Evolutionary conservation across 2,329 filamentous ascomycete genomes (phyloP).

Genomic region (Pezicula carpinea): DNA sequence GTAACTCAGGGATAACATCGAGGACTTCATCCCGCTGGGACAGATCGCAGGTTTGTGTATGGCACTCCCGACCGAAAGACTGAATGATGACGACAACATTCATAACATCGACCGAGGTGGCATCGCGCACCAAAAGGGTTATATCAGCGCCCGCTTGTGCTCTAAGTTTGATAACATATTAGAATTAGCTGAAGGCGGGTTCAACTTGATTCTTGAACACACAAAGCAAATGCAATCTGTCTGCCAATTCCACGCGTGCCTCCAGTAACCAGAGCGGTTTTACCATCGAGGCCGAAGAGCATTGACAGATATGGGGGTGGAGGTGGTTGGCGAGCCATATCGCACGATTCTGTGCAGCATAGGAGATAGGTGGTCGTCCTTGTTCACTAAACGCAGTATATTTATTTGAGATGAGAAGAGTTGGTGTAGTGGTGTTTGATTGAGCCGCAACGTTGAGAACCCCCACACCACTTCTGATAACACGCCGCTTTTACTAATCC

Average conservation of each 20-base stretch:
- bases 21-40: conserved; percentile 3
- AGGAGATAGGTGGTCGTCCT: not conserved
- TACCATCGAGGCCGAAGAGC: conserved; percentile 79
- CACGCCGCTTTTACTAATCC: too few species aligned
- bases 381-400: too few species aligned
- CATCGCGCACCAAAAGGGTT: conserved; percentile 11
- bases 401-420: too few species aligned
- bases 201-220: not conserved
- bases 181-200: conserved; percentile 6
- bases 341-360: not conserved
- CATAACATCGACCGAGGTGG: conserved; percentile 9
- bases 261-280: conserved; percentile 77
- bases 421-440: too few species aligned
- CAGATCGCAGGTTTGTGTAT: conserved; percentile 10
- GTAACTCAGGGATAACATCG: conserved; percentile 27
- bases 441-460: too few species aligned
- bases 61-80: conserved; percentile 4
- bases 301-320: conserved; percentile 28
- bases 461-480: too few species aligned
- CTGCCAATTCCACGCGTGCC: conserved; percentile 72
- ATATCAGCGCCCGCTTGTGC: conserved; percentile 34
- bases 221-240: conserved; percentile 27
- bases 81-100: conserved; percentile 8
- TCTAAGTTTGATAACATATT: conserved; percentile 1
- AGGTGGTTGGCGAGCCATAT: not conserved